Percentiles rank a stretch among this genome's conserved stretches.
These are phyloP conservation scores for Fimicolochytrium jonesii DNA, from an alignment of 192 early-diverging fungal genomes.

Conservation along the genomic window DNA sequence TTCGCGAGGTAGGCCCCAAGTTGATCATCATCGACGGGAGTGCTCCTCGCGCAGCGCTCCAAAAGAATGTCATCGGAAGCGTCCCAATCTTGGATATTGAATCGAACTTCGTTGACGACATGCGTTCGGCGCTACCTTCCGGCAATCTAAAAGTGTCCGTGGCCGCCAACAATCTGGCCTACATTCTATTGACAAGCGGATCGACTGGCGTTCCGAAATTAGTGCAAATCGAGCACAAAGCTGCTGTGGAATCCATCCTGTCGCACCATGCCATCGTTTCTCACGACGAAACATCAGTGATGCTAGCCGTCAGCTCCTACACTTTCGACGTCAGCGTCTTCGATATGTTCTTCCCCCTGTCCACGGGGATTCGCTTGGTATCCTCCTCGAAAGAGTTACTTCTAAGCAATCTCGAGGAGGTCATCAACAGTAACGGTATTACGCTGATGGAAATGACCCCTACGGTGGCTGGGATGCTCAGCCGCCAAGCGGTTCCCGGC, in stretches of 20 bases:
- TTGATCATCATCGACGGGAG: constrained; percentile 6
- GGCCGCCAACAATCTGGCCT: too few relatives aligned
- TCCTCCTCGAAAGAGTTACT: neutral
- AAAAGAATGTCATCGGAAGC: too few relatives aligned
- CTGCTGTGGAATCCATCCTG: neutral
- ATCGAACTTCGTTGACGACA: too few relatives aligned
- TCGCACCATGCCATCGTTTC: neutral
- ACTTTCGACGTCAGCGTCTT: constrained; percentile 29
- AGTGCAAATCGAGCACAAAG: constrained; percentile 15
- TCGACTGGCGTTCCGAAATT: constrained; percentile 42
- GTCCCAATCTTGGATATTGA: too few relatives aligned
- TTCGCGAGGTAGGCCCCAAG: neutral
- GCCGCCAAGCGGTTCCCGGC: neutral
- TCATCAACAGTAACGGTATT: neutral
- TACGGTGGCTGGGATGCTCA: neutral
- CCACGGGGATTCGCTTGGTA: neutral
- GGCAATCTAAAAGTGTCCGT: too few relatives aligned
- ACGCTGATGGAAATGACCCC: constrained; percentile 12
- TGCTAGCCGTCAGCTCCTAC: constrained; percentile 5
- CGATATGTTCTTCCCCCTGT: constrained; percentile 25
- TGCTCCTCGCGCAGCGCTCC: neutral
- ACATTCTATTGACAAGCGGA: constrained; percentile 40
- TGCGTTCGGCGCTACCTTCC: too few relatives aligned
- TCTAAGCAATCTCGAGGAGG: neutral
- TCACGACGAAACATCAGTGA: too few relatives aligned